Conservation (phyloP, 495 filamentous ascomycete genomes). For the Hyaloscypha bicolor region DNA sequence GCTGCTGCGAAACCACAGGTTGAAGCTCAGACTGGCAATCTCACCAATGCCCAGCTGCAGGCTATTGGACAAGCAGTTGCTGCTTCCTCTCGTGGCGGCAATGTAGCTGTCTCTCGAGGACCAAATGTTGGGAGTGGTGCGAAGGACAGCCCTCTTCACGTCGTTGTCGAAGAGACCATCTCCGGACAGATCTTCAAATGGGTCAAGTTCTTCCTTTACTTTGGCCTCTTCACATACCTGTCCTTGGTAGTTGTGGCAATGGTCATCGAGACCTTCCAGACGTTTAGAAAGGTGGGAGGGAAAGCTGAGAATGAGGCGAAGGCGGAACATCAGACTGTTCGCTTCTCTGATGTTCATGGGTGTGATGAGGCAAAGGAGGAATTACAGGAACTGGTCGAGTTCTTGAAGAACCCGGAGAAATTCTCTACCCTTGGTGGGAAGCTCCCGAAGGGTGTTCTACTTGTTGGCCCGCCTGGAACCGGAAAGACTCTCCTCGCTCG, state of each 20-base stretch:
- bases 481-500: slow-evolving; percentile 97
- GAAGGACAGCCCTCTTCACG: slow-evolving; percentile 82
- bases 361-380: slow-evolving; percentile 99
- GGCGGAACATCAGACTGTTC: slow-evolving; percentile 84
- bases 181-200: slow-evolving; percentile 81
- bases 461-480: slow-evolving; percentile 95
- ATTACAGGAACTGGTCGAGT: slow-evolving; percentile 94
- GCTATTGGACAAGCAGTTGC: slow-evolving; percentile 87
- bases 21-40: slow-evolving; percentile 23
- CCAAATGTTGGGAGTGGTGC: slow-evolving; percentile 54
- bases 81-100: slow-evolving; percentile 69
- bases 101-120: slow-evolving; percentile 55
- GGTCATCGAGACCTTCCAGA: slow-evolving; percentile 73
- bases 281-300: slow-evolving; percentile 76
- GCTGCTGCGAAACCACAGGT: slow-evolving; percentile 35
- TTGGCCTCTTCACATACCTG: slow-evolving; percentile 74
- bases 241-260: slow-evolving; percentile 74
- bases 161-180: slow-evolving; percentile 91
- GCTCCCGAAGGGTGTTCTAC: slow-evolving; percentile 92
- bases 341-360: slow-evolving; percentile 93
- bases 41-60: slow-evolving; percentile 69
- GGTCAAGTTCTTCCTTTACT: slow-evolving; percentile 82
- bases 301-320: slow-evolving; percentile 76
- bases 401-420: slow-evolving; percentile 85
- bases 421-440: slow-evolving; percentile 94